Conservation (phyloP, 2,329 filamentous ascomycete genomes). For the Sclerotinia sclerotiorum region DNA sequence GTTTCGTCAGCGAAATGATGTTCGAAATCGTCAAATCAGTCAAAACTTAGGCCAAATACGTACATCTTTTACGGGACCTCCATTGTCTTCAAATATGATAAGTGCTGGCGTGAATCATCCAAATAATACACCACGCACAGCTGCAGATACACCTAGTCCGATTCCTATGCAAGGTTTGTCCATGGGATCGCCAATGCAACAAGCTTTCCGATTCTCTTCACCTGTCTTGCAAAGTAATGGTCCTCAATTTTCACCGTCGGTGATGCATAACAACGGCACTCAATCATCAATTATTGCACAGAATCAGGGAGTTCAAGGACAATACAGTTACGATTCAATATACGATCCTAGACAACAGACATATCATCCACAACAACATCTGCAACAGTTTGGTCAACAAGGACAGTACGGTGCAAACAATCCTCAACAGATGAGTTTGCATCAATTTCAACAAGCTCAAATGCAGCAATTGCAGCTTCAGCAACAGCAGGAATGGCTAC, state of each 20-base stretch:
- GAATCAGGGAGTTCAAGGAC: conserved; percentile 6
- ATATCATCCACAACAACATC: conserved; percentile 26
- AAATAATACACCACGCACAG: background rate
- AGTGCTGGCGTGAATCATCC: background rate
- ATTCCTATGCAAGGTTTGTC: conserved; percentile 33
- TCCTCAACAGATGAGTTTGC: conserved; percentile 20
- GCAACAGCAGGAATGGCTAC: conserved; percentile 23
- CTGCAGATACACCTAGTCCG: conserved; percentile 31
- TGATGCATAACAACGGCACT: conserved; percentile 3
- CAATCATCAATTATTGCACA: conserved; percentile 6
- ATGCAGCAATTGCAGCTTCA: conserved; percentile 25
- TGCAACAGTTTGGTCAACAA: conserved; percentile 14
- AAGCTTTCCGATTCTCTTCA: conserved; percentile 23
- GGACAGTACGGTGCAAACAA: background rate
- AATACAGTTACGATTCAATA: background rate
- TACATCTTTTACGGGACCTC: conserved; percentile 3
- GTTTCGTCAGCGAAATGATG: background rate
- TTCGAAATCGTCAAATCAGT: background rate
- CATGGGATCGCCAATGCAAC: conserved; percentile 34
- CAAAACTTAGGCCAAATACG: conserved; percentile 14
- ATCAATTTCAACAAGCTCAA: conserved; percentile 23
- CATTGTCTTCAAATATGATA: background rate
- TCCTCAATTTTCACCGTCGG: background rate
- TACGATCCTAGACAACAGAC: conserved; percentile 21
- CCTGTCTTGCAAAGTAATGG: conserved; percentile 25